Base-by-base conservation (phyloP, 1,139 yeast species). In the Neolecta irregularis region DNA sequence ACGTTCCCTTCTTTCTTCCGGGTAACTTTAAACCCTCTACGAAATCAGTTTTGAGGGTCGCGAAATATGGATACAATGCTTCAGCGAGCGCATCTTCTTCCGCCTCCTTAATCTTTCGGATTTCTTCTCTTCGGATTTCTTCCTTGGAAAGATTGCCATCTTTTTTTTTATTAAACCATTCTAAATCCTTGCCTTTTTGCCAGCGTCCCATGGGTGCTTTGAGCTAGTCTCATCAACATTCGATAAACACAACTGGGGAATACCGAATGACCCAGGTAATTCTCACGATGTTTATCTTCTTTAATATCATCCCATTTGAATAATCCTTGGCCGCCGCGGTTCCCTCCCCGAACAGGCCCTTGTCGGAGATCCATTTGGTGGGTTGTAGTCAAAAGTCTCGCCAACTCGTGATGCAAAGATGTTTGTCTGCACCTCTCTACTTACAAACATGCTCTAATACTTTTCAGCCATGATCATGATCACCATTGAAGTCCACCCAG, bases 401-500 rank as follows among this genome's bases (percentile, higher is more conserved):
- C n/a, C n/a, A n/a, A n/a, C n/a, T n/a, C n/a, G n/a, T n/a, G n/a
- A n/a, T n/a, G n/a, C n/a, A n/a, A n/a, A n/a, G n/a, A n/a, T n/a
- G n/a, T n/a, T n/a, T n/a, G n/a, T 25, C 7, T 8, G 8, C 9
- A 8, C 17, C 8, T 6, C 12, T 26, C 18, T 26, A 26, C 19
- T n/a, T 11, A 2, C 5, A 18, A 12, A 5, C 6, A 2, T 16
- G 6, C 13, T 12, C 7, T 28, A 40, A 23, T 41, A 41, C 23
- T 30, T 24, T 20, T 41, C 43, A 2, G 43, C 38, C 91, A 91
- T 78, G 53, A 88, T 78, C 46, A 72, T 64, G 8, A 80, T 70
- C 4, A 79, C 76, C 41, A 83, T 57, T 0, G 93, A 73, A 0
- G 95, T 74, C 98, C 98, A 88, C 2, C 98, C 98, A 32, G 83